A percentile compares a stretch with the other conserved stretches of the same genome.
Evolutionary conservation across 179 eudicot genomes (phyloP).

Genomic region (Patellifolia procumbens): DNA sequence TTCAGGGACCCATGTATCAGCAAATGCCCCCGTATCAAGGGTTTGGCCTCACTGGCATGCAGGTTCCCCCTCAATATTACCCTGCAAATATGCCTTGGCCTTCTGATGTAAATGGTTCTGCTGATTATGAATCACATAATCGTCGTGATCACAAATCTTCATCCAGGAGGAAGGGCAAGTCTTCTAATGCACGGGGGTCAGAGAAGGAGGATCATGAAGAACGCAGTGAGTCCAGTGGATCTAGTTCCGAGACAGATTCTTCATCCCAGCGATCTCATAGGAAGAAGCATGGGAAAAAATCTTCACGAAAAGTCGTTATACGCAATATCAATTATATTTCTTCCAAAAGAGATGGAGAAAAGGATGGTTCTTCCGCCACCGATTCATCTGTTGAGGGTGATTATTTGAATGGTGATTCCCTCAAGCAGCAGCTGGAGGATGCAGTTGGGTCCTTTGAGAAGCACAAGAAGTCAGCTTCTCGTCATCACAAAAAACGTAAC

Average conservation of each 20-base stretch:
- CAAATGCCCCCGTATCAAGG: constrained; percentile 75
- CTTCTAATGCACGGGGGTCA: constrained; percentile 38
- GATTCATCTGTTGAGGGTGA: constrained; percentile 57
- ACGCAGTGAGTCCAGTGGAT: constrained; percentile 42
- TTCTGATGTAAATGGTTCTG: constrained; percentile 44
- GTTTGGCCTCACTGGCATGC: constrained; percentile 63
- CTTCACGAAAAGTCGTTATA: constrained; percentile 71
- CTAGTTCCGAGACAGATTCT: constrained; percentile 52
- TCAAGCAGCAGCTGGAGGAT: constrained; percentile 62
- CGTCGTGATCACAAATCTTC: constrained; percentile 37
- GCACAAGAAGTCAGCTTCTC: constrained; percentile 45
- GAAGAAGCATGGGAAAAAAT: constrained; percentile 56
- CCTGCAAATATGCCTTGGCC: constrained; percentile 69
- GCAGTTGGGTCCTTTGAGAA: constrained; percentile 64
- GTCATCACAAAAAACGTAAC: constrained; percentile 40
- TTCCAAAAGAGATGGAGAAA: constrained; percentile 54
- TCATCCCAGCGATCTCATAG: constrained; percentile 34
- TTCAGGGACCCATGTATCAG: constrained; percentile 57
- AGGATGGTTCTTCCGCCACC: constrained; percentile 41
- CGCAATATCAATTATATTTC: constrained; percentile 77
- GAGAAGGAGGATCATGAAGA: constrained; percentile 37
- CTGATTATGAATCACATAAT: constrained; percentile 46
- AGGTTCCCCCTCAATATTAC: constrained; percentile 53
- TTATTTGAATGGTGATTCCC: constrained; percentile 45
- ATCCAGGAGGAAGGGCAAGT: constrained; percentile 51